Percentiles rank a stretch among this genome's conserved stretches.
Conservation (phyloP, 257 asterid genomes). For the Solanum boliviense region DNA sequence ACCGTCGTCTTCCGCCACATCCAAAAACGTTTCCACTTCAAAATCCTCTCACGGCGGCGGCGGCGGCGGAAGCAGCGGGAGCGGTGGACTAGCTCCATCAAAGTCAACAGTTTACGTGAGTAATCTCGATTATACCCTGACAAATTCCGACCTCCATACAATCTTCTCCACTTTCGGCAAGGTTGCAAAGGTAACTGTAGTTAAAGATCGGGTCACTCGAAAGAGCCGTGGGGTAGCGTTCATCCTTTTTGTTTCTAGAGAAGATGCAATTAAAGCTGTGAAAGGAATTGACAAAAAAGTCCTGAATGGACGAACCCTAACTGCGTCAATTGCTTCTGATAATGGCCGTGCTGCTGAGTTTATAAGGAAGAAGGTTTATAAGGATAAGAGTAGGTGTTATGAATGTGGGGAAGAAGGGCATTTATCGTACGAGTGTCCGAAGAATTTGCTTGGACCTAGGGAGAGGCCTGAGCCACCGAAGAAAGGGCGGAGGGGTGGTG, state of each 20-base stretch:
- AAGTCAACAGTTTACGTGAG: constrained; percentile 86
- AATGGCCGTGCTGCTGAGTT: constrained; percentile 94
- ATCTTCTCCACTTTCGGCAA: constrained; percentile 95
- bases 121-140: constrained; percentile 79
- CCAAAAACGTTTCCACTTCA: constrained; percentile 22
- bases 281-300: constrained; percentile 60
- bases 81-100: constrained; percentile 85
- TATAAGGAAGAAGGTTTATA: constrained; percentile 65
- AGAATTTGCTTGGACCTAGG: constrained; percentile 63
- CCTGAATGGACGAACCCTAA: constrained; percentile 67
- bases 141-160: constrained; percentile 84
- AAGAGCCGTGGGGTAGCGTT: constrained; percentile 89
- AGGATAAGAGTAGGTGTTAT: constrained; percentile 90
- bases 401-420: constrained; percentile 96
- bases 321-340: constrained; percentile 87
- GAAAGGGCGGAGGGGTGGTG: constrained; percentile 44
- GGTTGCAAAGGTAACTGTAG: constrained; percentile 86
- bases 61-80: constrained; percentile 14
- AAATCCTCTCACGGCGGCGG: constrained; percentile 13
- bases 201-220: constrained; percentile 78
- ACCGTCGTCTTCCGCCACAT: constrained; percentile 21
- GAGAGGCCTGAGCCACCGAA: constrained; percentile 71
- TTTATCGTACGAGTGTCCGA: constrained; percentile 87
- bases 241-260: constrained; percentile 64
- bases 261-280: constrained; percentile 68